These are phyloP conservation scores for Epichloe gansuensis DNA, from an alignment of 2,329 filamentous ascomycete species.

Conservation along the genomic window DNA sequence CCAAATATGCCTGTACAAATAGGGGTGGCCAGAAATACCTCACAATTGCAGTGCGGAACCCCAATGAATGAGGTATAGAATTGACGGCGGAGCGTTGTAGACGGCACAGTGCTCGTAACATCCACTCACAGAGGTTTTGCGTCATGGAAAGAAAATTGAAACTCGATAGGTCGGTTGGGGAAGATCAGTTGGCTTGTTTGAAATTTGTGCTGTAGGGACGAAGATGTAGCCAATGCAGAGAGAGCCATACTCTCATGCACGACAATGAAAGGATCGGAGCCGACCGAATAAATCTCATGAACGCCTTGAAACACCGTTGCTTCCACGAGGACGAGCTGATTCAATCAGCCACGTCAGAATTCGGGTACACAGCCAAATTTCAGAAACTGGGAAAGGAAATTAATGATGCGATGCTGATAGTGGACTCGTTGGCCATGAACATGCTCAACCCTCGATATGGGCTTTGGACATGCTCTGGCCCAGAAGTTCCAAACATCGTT, in stretches of 20 bases:
- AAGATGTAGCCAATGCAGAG: neutral
- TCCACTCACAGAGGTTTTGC: neutral
- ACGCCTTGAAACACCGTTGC: constrained; percentile 4
- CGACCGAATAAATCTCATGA: neutral
- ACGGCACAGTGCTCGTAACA: neutral
- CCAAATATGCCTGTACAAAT: constrained; percentile 24
- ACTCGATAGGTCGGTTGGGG: neutral
- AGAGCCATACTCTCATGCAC: neutral
- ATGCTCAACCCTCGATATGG: constrained; percentile 62
- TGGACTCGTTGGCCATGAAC: neutral
- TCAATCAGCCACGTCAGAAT: neutral
- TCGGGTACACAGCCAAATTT: neutral
- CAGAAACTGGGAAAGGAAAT: neutral
- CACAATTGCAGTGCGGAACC: neutral
- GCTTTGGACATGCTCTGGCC: constrained; percentile 65
- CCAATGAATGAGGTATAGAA: neutral
- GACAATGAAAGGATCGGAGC: neutral
- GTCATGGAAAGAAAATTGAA: neutral
- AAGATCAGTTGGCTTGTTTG: neutral
- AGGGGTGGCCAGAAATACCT: constrained; percentile 7
- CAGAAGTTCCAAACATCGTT: constrained; percentile 77
- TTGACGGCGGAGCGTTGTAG: neutral
- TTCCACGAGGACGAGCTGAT: neutral
- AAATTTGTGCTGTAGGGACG: neutral
- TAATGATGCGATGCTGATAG: neutral